phyloP scores from a whole-genome alignment of 2,329 filamentous ascomycete genomes.

The Gyromitra esculenta region DNA sequence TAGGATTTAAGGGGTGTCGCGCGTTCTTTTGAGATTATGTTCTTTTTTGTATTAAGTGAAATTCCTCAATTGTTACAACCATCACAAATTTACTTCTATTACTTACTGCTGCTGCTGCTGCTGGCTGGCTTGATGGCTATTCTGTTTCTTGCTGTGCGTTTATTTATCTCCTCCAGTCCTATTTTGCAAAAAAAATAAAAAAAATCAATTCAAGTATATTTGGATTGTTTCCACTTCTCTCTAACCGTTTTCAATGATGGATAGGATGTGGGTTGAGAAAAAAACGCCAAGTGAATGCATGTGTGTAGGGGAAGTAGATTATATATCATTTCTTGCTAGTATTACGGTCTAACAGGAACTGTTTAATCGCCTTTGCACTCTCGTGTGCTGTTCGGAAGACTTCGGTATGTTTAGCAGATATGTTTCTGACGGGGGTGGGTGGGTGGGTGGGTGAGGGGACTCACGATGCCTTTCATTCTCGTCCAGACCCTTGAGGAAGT shows the following conservation, averaged over 20 bases:
- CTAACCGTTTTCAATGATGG: no score
- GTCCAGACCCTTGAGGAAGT: constrained; percentile 87
- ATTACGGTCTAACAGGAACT: constrained; percentile 68
- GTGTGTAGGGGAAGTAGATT: constrained; percentile 7
- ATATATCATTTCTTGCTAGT: constrained; percentile 50
- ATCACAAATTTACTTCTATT: constrained; percentile 33
- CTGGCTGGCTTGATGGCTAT: constrained; percentile 11
- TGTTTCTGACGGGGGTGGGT: neutral
- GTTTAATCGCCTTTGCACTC: constrained; percentile 73
- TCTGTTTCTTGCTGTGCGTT: neutral
- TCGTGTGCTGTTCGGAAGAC: constrained; percentile 80
- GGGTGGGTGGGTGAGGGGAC: constrained; percentile 55
- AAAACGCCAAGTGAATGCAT: neutral
- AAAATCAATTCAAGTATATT: neutral
- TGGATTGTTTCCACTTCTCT: no score
- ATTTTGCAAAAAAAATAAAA: neutral
- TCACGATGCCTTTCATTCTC: constrained; percentile 81
- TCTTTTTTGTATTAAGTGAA: constrained; percentile 42
- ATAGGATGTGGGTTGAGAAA: neutral
- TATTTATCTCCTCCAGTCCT: neutral
- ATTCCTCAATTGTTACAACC: constrained; percentile 22
- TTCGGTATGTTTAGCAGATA: constrained; percentile 56
- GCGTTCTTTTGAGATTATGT: constrained; percentile 42
- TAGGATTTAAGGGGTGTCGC: constrained; percentile 29
- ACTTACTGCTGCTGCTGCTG: constrained; percentile 17